phyloP scores from a whole-genome alignment of 148 eudicot species.

The Pouteria glomerata region DNA sequence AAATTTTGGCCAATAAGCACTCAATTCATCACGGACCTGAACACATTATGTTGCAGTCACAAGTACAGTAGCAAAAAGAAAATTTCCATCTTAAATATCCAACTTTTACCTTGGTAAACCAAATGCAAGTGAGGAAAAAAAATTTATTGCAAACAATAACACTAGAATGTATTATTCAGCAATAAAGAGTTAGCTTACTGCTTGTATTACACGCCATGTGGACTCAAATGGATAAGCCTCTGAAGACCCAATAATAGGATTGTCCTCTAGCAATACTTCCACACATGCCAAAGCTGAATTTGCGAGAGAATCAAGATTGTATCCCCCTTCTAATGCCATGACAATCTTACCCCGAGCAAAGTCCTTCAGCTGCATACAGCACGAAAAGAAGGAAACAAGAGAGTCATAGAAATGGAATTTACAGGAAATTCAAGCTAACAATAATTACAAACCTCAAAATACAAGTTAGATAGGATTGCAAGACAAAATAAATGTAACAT shows the following conservation, averaged over 20 bases:
- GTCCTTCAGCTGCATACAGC: conserved; percentile 66
- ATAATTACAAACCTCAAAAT: background rate
- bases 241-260: conserved; percentile 52
- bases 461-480: background rate
- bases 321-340: conserved; percentile 97
- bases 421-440: background rate
- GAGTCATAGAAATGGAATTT: background rate
- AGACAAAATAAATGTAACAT: conserved; percentile 1
- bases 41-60: conserved; percentile 10
- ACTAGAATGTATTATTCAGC: background rate
- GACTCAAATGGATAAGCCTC: conserved; percentile 84
- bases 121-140: background rate
- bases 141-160: background rate
- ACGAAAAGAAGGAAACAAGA: background rate
- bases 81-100: background rate
- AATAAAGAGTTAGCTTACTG: conserved; percentile 32
- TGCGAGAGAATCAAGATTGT: conserved; percentile 77
- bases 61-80: background rate
- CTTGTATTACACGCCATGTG: conserved; percentile 82
- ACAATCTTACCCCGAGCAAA: conserved; percentile 85
- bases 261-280: conserved; percentile 67
- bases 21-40: conserved; percentile 68
- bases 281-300: conserved; percentile 84
- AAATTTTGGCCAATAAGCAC: conserved; percentile 70
- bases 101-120: background rate